Base-by-base conservation (phyloP, 345 rosid genomes). In the Murraya paniculata region DNA sequence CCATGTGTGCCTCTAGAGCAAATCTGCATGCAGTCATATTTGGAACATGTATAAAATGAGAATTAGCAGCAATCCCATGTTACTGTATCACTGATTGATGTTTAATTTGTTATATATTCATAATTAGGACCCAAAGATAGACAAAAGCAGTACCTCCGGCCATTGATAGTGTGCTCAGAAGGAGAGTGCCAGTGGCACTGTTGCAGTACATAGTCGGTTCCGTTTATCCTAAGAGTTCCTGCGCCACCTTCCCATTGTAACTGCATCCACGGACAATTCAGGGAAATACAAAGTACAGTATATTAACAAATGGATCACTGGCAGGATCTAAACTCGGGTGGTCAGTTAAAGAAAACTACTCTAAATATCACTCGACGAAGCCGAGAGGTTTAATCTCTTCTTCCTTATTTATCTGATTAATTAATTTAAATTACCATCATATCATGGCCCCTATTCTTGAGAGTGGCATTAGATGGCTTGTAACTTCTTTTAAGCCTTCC, bases 371-470 rank as follows among this genome's bases (percentile, higher is more conserved):
- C 0, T 39, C 3, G 16, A 45, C 5, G 5, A 45, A 45, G 50
- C 50, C 0, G 18, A 45, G 16, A 14, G 50, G 5, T 45, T 45
- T 0, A 45, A 45, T 45, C 13, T 13, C 18, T 13, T 45, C 16
- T 45, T 45, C 50, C 50, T 11, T 11, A 45, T 45, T 45, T 45
- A 53, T 53, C 18, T 5, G 18, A 53, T 53, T 53, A 19, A 19
- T 1, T 53, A 1, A 53, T 53, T 53, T 16, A 53, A 53, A 53
- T 53, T 86, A 95, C 99, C 98, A 82, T 87, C 85, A 92, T 90
- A 71, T 95, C 98, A 78, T 90, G 97, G 71, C 99, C 99, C 56
- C 98, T 89, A 72, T 95, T 95, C 77, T 6, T 87, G 10, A 95
- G 90, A n/a, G 87, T 88, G 70, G 94, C 88, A 55, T 84, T 86